Conservation (phyloP, 1,284 basidiomycete species). For the Moesziomyces globuligerus region DNA sequence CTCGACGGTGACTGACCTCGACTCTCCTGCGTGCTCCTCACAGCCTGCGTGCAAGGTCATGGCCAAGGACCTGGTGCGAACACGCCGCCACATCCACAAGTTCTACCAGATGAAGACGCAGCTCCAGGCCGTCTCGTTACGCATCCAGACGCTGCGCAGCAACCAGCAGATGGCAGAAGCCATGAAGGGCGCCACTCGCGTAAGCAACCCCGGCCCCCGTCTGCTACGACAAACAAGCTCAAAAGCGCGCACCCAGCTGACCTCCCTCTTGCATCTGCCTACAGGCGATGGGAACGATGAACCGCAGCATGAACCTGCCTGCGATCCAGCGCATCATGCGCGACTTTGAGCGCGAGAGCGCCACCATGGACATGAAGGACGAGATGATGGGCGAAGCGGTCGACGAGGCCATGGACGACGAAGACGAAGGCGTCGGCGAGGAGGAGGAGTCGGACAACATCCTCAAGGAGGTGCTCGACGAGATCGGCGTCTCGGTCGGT, state of each 20-base stretch:
- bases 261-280: too few species aligned
- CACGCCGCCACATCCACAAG: constrained; percentile 93
- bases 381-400: constrained; percentile 99
- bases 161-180: constrained; percentile 99
- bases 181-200: constrained; percentile 93
- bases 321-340: constrained; percentile 95
- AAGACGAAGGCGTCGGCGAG: constrained; percentile 76
- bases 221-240: background rate
- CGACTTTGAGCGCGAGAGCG: constrained; percentile 96
- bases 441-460: constrained; percentile 97
- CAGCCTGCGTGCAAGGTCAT: constrained; percentile 85
- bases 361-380: constrained; percentile 99
- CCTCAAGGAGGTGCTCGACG: constrained; percentile 93
- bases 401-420: constrained; percentile 97
- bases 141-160: constrained; percentile 94
- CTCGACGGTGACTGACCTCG: background rate
- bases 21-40: background rate
- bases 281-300: constrained; percentile 97
- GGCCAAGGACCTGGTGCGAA: constrained; percentile 97
- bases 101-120: constrained; percentile 99
- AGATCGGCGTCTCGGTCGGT: constrained; percentile 91
- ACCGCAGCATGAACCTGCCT: constrained; percentile 91
- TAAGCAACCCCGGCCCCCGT: constrained; percentile 69
- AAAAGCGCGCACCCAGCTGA: background rate
- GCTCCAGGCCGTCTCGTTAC: constrained; percentile 91